Evolutionary conservation across 345 rosid species (phyloP), one percentile per base, ranked within the genome.

Genomic region (Corchorus olitorius): DNA sequence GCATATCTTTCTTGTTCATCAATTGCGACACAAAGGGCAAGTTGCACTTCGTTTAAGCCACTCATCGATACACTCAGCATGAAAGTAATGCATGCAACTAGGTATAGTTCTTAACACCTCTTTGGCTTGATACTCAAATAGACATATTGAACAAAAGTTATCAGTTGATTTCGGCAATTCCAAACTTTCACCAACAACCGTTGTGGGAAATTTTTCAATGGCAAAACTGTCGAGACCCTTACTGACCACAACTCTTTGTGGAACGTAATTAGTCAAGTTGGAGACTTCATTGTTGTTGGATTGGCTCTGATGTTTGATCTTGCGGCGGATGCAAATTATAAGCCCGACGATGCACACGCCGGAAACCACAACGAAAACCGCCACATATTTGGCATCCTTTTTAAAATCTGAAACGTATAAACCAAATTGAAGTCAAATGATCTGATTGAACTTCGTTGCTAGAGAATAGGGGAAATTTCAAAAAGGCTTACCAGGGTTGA

Each of bases 1-100:
- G 27, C 27, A 27, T 27, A 27, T 1, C 13, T 19, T 19, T 27
- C 4, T 19, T 0, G 61, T 8, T 0, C 7, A 68, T 50, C 27
- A 27, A 13, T 52, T 39, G 73, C 73, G 46, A 70, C 61, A 70
- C 43, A 34, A 17, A 39, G 73, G 60, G 4, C 60, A 70, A 4
- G 60, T 52, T 17, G 60, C 73, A 70, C 52, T 70, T 35, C 41
- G 46, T 70, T 70, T 33, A 34, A 70, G 61, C 60, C 73, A 70
- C 73, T 50, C 60, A 3, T 52, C 61, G 41, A 70, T 70, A 17
- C 73, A 70, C 52, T 70, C 16, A 0, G 11, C 73, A 4, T 70
- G 73, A 50, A 70, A 70, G 41, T 70, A 70, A 50, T 69, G 73
- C 15, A 8, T 50, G 45, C 73, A 69, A 33, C 39, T 52, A 8